Evolutionary conservation across 2,329 filamentous ascomycete genomes (phyloP), one percentile per base, ranked within the genome.

Genomic region (Colletotrichum liaoningense): DNA sequence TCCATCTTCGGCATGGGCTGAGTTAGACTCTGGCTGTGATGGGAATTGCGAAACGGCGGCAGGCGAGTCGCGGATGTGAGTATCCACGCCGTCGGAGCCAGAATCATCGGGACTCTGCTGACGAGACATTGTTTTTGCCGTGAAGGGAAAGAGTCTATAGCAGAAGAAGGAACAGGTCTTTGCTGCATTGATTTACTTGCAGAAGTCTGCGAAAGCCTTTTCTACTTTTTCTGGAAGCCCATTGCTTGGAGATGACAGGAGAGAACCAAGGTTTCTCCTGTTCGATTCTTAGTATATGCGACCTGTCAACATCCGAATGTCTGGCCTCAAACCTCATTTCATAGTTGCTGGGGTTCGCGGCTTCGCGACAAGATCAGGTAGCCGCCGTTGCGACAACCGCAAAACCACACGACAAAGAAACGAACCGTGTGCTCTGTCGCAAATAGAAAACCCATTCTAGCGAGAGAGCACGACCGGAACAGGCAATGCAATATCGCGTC

Each of bases 351-450:
- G 33, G 14, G 26, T 8, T 8, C 22, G 16, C 22, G 24, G 1
- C 9, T 9, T 4, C n/a, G 24, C 19, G 35, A 26, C 49, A 54
- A 5, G 26, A n/a, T 49, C 12, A n/a, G 24, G 54, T 55, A 26
- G 14, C 14, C 26, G n/a, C 54, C 26, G 8, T 70, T 70, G 46
- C 59, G 16, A 28, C 63, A 11, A 46, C 42, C 42, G 46, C 42
- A 56, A 62, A 71, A 65, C 56, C 26, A 1, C 0, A 16, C 30
- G 22, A 63, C 67, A 73, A 71, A 73, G 71, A 11, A 24, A 14
- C 5, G 1, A 1, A 5, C 26, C 8, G 11, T 9, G 67, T 30
- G 19, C 22, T 11, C 16, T 12, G 3, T 46, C 71, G 60, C 22
- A 66, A 63, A 62, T 57, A 70, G 71, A 65, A 65, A 70, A n/a